Percentiles rank a stretch among this genome's conserved stretches.
These are phyloP conservation scores for Canavalia ensiformis DNA, from an alignment of 306 rosid genomes.

Conservation along the genomic window DNA sequence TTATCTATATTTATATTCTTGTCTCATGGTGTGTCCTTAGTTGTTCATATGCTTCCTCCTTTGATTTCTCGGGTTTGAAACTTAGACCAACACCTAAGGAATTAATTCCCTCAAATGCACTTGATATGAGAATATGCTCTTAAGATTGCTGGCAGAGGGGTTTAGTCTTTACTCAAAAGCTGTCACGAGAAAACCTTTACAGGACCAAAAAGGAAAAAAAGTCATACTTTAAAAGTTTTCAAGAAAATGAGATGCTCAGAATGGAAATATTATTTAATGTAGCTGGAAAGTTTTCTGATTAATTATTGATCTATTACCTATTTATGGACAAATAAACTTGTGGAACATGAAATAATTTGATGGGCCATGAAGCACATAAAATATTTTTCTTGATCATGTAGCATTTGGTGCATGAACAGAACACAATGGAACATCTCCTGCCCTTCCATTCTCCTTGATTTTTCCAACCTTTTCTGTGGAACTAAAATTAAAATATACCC, in stretches of 20 bases:
- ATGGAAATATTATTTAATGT: background rate
- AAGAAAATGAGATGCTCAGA: background rate
- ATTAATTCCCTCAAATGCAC: constrained; percentile 1
- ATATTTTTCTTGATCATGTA: background rate
- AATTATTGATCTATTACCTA: constrained; percentile 3
- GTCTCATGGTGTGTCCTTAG: background rate
- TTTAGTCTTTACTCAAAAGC: background rate
- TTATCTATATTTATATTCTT: background rate
- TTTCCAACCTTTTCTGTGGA: no score
- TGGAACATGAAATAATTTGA: background rate
- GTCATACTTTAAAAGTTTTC: background rate
- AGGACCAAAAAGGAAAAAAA: background rate
- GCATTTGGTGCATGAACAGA: background rate
- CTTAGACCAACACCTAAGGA: background rate
- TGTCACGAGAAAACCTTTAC: background rate
- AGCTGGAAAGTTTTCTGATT: background rate
- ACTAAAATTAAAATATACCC: no score
- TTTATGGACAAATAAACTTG: constrained; percentile 7
- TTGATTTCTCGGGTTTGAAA: constrained; percentile 19
- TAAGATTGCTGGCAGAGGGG: background rate
- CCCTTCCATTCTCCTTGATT: background rate
- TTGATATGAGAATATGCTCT: background rate
- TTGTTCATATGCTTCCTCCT: background rate
- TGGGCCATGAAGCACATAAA: constrained; percentile 17
- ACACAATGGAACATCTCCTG: background rate